Evolutionary conservation across 2,329 filamentous ascomycete genomes (phyloP).

Genomic region (Juglanconis juglandina): DNA sequence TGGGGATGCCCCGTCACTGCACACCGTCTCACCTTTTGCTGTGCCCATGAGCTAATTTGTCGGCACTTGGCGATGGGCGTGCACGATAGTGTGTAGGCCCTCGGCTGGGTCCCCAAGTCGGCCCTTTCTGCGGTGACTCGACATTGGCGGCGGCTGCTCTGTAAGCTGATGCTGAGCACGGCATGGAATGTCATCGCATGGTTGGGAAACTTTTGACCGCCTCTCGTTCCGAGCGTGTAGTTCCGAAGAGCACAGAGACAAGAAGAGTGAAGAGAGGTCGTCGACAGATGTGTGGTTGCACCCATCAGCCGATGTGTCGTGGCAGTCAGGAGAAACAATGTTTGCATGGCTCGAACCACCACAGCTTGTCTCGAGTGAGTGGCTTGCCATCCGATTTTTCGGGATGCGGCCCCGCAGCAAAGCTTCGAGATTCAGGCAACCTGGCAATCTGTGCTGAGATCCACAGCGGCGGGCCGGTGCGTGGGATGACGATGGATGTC

Average conservation of each 20-base stretch:
- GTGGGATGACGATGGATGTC: background rate
- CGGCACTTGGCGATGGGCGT: background rate
- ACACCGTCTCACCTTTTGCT: background rate
- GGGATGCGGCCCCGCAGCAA: background rate
- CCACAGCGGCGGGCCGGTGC: constrained; percentile 5
- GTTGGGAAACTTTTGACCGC: no score
- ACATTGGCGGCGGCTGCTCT: background rate
- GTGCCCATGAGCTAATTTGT: background rate
- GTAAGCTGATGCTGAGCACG: constrained; percentile 7
- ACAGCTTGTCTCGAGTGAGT: background rate
- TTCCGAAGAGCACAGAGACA: background rate
- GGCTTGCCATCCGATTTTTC: background rate
- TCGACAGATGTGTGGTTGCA: background rate
- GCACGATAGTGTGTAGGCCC: background rate
- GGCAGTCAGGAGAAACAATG: background rate
- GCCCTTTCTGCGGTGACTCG: constrained; percentile 3
- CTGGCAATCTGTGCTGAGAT: background rate
- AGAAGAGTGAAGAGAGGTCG: background rate
- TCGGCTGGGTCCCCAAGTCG: background rate
- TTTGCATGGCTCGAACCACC: background rate
- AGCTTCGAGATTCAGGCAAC: background rate
- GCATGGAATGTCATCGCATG: background rate
- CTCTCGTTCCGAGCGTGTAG: no score
- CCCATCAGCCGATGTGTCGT: background rate
- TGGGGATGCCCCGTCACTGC: background rate